These are phyloP conservation scores for Penstemon davidsonii DNA, from an alignment of 257 asterid species.

Conservation along the genomic window DNA sequence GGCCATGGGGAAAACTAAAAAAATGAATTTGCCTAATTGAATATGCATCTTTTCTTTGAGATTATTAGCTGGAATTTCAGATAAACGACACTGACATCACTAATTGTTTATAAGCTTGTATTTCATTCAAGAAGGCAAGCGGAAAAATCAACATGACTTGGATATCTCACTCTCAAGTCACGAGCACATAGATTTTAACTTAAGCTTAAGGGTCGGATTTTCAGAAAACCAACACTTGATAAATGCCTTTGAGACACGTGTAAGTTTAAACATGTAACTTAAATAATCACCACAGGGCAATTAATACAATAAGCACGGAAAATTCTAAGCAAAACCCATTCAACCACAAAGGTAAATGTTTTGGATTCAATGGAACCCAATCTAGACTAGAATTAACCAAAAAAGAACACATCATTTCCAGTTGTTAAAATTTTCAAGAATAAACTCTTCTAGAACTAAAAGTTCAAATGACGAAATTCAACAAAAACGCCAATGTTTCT, in stretches of 20 bases:
- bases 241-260: too few relatives aligned
- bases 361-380: too few relatives aligned
- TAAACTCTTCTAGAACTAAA: neutral
- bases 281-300: conserved; percentile 3
- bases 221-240: neutral
- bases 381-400: too few relatives aligned
- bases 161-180: neutral
- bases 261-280: neutral
- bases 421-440: neutral
- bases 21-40: neutral
- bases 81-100: neutral
- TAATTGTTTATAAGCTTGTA: neutral
- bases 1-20: neutral
- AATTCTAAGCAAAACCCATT: too few relatives aligned
- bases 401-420: neutral
- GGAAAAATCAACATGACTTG: neutral
- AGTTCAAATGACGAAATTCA: neutral
- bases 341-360: too few relatives aligned
- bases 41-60: neutral
- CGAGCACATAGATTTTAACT: neutral
- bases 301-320: neutral
- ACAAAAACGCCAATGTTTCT: neutral
- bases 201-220: neutral
- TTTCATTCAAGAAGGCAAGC: neutral
- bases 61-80: neutral